Evolutionary conservation across 768 basidiomycete species (phyloP).

Genomic region (Butyriboletus loyo): DNA sequence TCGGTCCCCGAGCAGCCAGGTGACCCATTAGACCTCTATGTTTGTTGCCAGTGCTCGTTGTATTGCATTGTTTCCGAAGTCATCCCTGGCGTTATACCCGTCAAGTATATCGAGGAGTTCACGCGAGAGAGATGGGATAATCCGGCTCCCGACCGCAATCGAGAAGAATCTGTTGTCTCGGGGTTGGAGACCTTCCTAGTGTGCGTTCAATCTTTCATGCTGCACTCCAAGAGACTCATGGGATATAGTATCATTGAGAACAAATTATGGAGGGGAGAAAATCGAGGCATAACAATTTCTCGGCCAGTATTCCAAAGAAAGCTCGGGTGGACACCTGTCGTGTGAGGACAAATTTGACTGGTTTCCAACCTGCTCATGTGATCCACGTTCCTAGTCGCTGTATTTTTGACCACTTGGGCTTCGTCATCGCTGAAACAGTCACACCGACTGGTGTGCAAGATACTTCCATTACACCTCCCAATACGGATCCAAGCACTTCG

Average conservation of each 20-base stretch:
- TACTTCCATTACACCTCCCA: slow-evolving; percentile 51
- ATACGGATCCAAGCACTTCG: slow-evolving; percentile 43
- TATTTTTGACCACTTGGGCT: slow-evolving; percentile 44
- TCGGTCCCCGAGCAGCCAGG: slow-evolving; percentile 38
- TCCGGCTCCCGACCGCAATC: slow-evolving; percentile 53
- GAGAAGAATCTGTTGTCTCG: slow-evolving; percentile 51
- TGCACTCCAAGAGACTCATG: not conserved
- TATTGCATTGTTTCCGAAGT: slow-evolving; percentile 68
- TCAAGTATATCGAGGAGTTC: slow-evolving; percentile 60
- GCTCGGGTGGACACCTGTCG: slow-evolving; percentile 59
- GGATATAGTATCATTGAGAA: slow-evolving; percentile 65
- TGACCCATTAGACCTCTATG: slow-evolving; percentile 68
- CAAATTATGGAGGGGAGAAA: slow-evolving; percentile 69
- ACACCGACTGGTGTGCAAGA: slow-evolving; percentile 34
- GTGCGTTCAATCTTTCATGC: slow-evolving; percentile 41
- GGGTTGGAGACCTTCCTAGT: slow-evolving; percentile 65
- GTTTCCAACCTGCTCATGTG: slow-evolving; percentile 10
- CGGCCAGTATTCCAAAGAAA: slow-evolving; percentile 58
- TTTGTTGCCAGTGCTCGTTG: slow-evolving; percentile 82
- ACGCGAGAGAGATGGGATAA: slow-evolving; percentile 56
- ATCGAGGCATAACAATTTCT: slow-evolving; percentile 50
- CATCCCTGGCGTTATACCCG: slow-evolving; percentile 71
- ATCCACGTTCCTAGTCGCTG: slow-evolving; percentile 28
- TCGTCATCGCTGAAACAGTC: slow-evolving; percentile 25
- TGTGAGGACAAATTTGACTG: slow-evolving; percentile 42